Evolutionary conservation across 345 rosid genomes (phyloP), one percentile per base, ranked within the genome.

Genomic region (Noccaea caerulescens): DNA sequence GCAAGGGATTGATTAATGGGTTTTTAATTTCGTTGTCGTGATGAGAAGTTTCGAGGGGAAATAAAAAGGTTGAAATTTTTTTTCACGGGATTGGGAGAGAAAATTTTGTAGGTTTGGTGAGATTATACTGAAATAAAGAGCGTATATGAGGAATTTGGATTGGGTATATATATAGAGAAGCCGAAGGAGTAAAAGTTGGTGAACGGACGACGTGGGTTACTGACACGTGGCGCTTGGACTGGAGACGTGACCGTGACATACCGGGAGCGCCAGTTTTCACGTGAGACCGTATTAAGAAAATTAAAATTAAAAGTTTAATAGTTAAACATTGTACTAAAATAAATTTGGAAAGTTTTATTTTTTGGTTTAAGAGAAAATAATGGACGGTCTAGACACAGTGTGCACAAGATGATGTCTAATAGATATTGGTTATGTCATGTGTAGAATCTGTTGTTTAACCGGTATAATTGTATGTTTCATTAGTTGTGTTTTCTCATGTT

Each of bases 181-280:
- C 42, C 25, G 33, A 1, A 70, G 59, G 44, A 58, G 64, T 37
- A 32, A 49, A 59, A 12, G 64, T 75, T 54, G 73, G 60, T 68
- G 73, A 75, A 38, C 73, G 51, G 74, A 68, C 45, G 69, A 75
- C 74, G 74, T 75, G 69, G 64, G 69, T 60, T 53, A 61, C 54
- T 62, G 74, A 68, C 79, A 69, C 74, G 78, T 68, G 70, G 74
- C 36, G 6, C 44, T 11, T 4, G 16, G 38, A 45, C 58, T 9
- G 18, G 62, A 68, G 63, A 75, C 78, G 78, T 75, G 69, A 62
- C 64, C 63, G 52, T 56, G 64, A 54, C 49, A 52, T 67, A 20
- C 73, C 63, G 25, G 38, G 4, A 61, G 10, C 27, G 42, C 63
- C 56, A 54, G 64, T 75, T 75, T 68, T 67, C 73, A 67, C 68